Conservation (phyloP, 495 filamentous ascomycete genomes). For the Talaromyces liani region DNA sequence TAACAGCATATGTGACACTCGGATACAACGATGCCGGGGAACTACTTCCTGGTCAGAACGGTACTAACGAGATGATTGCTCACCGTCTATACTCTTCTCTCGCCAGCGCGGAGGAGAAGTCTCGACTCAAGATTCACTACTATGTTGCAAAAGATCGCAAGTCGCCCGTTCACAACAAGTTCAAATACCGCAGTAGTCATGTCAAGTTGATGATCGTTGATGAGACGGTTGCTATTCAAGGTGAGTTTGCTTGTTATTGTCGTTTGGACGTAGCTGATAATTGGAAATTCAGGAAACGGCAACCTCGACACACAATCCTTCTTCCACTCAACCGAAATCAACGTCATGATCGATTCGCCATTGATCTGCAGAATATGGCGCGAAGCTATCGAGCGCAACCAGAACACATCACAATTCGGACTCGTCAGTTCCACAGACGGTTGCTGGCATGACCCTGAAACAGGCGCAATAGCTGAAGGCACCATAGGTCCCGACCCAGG, state of each 20-base stretch:
- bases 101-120: conserved; percentile 29
- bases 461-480: conserved; percentile 47
- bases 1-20: conserved; percentile 63
- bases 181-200: conserved; percentile 61
- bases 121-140: conserved; percentile 49
- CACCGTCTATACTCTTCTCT: conserved; percentile 49
- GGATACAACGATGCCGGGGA: conserved; percentile 76
- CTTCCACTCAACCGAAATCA: conserved; percentile 71
- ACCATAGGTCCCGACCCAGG: conserved; percentile 54
- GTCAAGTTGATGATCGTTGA: conserved; percentile 73
- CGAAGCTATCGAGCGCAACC: conserved; percentile 54
- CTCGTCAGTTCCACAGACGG: conserved; percentile 44
- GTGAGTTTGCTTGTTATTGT: conserved; percentile 9
- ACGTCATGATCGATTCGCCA: conserved; percentile 60
- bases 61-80: conserved; percentile 65
- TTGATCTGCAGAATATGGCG: conserved; percentile 55
- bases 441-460: conserved; percentile 42
- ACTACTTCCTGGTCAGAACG: conserved; percentile 65
- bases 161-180: conserved; percentile 51
- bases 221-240: conserved; percentile 55
- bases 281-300: conserved; percentile 46
- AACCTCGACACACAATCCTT: conserved; percentile 80
- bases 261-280: background rate
- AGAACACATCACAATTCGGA: conserved; percentile 63
- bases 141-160: conserved; percentile 71